Conservation (phyloP, 1,284 basidiomycete genomes). For the Pseudomicrostroma phylloplanum region DNA sequence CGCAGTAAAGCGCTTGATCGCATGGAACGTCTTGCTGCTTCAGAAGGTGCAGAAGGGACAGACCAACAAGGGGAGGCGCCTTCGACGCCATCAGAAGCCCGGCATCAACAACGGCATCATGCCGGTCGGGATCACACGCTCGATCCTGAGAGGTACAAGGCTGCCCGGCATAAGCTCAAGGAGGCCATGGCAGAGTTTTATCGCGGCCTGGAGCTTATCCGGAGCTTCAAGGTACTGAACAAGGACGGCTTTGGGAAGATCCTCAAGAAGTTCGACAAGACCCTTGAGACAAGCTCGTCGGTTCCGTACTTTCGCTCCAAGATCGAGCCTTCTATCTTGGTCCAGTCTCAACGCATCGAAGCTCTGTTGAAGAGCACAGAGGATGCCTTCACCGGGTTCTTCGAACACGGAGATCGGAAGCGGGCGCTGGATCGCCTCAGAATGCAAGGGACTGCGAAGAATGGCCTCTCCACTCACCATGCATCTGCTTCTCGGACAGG, state of each 20-base stretch:
- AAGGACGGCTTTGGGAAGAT: constrained; percentile 79
- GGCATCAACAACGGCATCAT: constrained; percentile 15
- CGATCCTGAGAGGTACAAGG: constrained; percentile 72
- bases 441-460: constrained; percentile 54
- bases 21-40: constrained; percentile 5
- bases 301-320: constrained; percentile 70
- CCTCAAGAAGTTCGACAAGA: constrained; percentile 87
- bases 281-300: constrained; percentile 63
- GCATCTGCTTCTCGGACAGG: constrained; percentile 61
- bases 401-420: constrained; percentile 74
- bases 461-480: constrained; percentile 58
- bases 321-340: constrained; percentile 56
- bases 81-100: no score
- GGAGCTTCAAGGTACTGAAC: constrained; percentile 73
- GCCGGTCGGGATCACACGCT: constrained; percentile 33
- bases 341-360: constrained; percentile 59
- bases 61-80: constrained; percentile 12
- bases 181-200: constrained; percentile 80
- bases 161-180: constrained; percentile 74
- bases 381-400: constrained; percentile 28
- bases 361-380: constrained; percentile 62
- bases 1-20: constrained; percentile 29
- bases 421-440: constrained; percentile 67
- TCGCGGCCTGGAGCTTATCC: constrained; percentile 66
- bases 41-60: background rate